phyloP scores from a whole-genome alignment of 129 eudicot genomes.

The Saussurea involucrata region DNA sequence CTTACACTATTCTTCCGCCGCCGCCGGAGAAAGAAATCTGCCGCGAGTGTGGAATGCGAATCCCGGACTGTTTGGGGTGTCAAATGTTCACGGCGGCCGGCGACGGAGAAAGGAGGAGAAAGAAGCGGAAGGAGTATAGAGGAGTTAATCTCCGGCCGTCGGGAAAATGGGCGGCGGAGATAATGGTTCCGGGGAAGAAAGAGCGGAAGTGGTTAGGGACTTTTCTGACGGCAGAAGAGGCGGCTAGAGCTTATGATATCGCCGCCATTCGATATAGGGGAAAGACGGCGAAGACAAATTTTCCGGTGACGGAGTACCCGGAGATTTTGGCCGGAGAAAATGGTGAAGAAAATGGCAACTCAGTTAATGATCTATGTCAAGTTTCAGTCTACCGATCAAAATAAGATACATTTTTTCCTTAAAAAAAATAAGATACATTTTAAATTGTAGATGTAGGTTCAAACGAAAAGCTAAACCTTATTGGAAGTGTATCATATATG shows the following conservation, averaged over 20 bases:
- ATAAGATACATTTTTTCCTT: neutral
- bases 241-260: constrained; percentile 10
- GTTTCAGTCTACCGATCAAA: neutral
- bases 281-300: constrained; percentile 4
- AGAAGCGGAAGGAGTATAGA: neutral
- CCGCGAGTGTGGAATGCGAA: neutral
- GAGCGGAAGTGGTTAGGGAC: constrained; percentile 25
- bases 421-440: too few relatives aligned
- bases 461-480: too few relatives aligned
- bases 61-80: constrained; percentile 15
- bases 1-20: neutral
- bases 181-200: constrained; percentile 12
- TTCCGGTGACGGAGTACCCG: neutral
- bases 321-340: neutral
- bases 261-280: constrained; percentile 13
- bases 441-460: too few relatives aligned
- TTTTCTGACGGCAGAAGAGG: neutral
- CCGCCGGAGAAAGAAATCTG: neutral
- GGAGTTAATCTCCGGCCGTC: constrained; percentile 16
- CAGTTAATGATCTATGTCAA: neutral
- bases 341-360: neutral
- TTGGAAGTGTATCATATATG: too few relatives aligned
- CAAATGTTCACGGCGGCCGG: neutral
- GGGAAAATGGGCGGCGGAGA: constrained; percentile 21
- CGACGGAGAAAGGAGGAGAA: neutral